Percentiles rank a stretch among this genome's conserved stretches.
Conservation (phyloP, 2,329 filamentous ascomycete genomes). For the Paracoccidioides lutzii region DNA sequence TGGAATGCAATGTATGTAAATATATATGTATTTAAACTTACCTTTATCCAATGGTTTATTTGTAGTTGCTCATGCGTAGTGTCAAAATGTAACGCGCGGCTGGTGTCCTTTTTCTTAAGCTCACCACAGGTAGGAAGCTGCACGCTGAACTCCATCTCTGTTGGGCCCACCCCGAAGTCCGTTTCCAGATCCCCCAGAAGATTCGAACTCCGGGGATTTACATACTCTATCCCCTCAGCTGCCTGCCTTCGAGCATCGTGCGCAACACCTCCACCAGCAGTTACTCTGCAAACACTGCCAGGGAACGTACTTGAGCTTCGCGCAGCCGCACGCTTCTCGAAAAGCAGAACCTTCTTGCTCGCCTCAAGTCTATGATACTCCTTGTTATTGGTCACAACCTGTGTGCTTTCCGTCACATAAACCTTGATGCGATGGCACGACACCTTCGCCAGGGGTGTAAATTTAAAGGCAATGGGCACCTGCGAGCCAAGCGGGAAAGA, state of each 20-base stretch:
- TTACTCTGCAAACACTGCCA: constrained; percentile 61
- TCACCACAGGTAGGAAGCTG: constrained; percentile 80
- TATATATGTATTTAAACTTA: constrained; percentile 27
- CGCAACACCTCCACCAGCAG: constrained; percentile 68
- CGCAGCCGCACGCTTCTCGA: constrained; percentile 77
- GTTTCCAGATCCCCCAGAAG: constrained; percentile 67
- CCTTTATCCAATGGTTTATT: constrained; percentile 95
- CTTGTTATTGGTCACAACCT: constrained; percentile 80
- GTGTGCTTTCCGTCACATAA: constrained; percentile 76
- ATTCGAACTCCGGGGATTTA: constrained; percentile 49
- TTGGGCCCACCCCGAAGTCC: constrained; percentile 68
- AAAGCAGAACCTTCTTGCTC: constrained; percentile 68
- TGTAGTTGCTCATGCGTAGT: constrained; percentile 90
- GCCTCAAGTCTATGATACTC: constrained; percentile 75
- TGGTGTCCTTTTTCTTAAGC: constrained; percentile 60
- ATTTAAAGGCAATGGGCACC: constrained; percentile 85
- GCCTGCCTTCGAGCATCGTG: constrained; percentile 47
- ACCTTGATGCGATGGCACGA: constrained; percentile 89
- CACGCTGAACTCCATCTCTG: constrained; percentile 88
- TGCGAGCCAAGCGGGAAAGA: constrained; percentile 80
- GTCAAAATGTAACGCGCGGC: constrained; percentile 60
- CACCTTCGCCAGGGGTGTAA: constrained; percentile 84
- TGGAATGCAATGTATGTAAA: constrained; percentile 2
- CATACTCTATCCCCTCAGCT: constrained; percentile 40
- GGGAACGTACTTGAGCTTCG: constrained; percentile 60